phyloP scores from a whole-genome alignment of 2,329 filamentous ascomycete species.

The Mariannaea elegans region DNA sequence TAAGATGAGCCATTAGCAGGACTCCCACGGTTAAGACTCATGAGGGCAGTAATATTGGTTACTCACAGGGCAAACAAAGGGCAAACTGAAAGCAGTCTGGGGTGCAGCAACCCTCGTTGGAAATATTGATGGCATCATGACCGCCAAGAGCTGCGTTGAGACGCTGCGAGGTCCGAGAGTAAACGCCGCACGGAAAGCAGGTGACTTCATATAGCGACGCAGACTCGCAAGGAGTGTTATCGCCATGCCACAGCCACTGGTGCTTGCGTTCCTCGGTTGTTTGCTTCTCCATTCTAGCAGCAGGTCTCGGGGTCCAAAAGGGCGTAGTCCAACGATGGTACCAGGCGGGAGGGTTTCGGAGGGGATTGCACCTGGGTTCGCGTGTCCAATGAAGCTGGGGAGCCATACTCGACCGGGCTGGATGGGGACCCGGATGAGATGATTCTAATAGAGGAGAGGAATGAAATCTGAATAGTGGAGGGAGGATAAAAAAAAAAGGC shows the following conservation, averaged over 20 bases:
- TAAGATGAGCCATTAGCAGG: conserved; percentile 21
- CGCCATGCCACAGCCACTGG: conserved; percentile 29
- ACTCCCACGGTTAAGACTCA: conserved; percentile 35
- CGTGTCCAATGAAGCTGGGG: conserved; percentile 32
- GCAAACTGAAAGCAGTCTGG: conserved; percentile 37
- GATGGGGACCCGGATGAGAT: not conserved
- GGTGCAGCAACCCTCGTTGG: conserved; percentile 30
- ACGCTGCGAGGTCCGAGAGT: conserved; percentile 39
- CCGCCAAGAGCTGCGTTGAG: conserved; percentile 34
- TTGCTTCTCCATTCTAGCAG: conserved; percentile 34
- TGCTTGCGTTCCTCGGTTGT: conserved; percentile 9
- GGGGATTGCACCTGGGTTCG: conserved; percentile 18
- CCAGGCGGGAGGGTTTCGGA: conserved; percentile 26
- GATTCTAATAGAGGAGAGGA: not conserved
- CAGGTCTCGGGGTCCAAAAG: conserved; percentile 20
- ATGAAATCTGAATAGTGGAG: not conserved
- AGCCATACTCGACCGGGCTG: conserved; percentile 35
- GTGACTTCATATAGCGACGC: conserved; percentile 20
- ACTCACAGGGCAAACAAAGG: conserved; percentile 41
- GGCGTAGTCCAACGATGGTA: conserved; percentile 16
- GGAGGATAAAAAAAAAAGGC: not conserved
- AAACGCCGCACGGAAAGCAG: conserved; percentile 40
- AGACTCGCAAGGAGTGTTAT: conserved; percentile 1
- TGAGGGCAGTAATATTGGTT: not conserved
- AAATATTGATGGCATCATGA: conserved; percentile 24